Evolutionary conservation across 768 basidiomycete genomes (phyloP).

Genomic region (Sporobolomyces roseus): DNA sequence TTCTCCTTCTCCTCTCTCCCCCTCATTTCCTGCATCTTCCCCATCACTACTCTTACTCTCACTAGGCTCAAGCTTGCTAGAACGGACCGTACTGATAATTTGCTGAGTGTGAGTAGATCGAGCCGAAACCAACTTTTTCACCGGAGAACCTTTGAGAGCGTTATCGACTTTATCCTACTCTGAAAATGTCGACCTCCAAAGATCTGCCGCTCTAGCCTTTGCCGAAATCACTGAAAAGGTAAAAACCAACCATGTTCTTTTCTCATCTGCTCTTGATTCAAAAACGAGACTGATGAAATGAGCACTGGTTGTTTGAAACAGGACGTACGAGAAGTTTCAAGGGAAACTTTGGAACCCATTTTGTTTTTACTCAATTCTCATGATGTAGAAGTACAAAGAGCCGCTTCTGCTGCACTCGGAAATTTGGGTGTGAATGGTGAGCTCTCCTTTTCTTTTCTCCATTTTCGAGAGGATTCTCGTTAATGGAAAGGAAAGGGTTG

Average conservation of each 20-base stretch:
- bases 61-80: too few relatives aligned
- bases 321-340: slow-evolving; percentile 91
- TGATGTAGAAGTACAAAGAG: slow-evolving; percentile 97
- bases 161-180: slow-evolving; percentile 96
- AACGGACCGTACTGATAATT: neutral
- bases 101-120: slow-evolving; percentile 61
- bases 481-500: neutral
- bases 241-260: neutral
- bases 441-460: slow-evolving; percentile 47
- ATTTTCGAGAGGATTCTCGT: neutral
- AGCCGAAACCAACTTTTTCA: slow-evolving; percentile 96
- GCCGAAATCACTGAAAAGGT: slow-evolving; percentile 96
- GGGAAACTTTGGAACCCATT: slow-evolving; percentile 97
- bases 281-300: neutral
- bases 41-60: too few relatives aligned
- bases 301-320: neutral
- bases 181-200: slow-evolving; percentile 97
- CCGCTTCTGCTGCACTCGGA: slow-evolving; percentile 92
- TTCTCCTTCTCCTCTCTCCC: slow-evolving; percentile 7
- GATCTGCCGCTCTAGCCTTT: slow-evolving; percentile 94
- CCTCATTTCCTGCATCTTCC: too few relatives aligned
- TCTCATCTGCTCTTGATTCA: neutral
- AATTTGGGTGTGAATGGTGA: slow-evolving; percentile 96
- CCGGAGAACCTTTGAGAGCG: slow-evolving; percentile 82
- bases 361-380: slow-evolving; percentile 94